Percentiles rank a stretch among this genome's conserved stretches.
Conservation (phyloP, 2,329 filamentous ascomycete species). For the Sporothrix protearum region DNA sequence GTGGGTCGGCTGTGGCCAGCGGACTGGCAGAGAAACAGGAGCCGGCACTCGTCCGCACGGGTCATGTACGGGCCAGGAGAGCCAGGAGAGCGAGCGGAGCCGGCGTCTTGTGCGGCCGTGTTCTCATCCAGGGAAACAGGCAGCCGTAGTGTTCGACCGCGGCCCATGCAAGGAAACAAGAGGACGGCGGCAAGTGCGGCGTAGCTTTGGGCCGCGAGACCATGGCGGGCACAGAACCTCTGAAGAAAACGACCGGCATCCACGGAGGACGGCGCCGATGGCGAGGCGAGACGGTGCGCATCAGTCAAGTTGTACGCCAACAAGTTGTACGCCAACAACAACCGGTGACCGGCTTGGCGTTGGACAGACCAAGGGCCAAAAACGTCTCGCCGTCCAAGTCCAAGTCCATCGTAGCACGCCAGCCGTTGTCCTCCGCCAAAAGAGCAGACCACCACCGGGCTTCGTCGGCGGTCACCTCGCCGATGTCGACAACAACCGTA, state of each 20-base stretch:
- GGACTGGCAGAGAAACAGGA: constrained; percentile 33
- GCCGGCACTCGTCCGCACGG: constrained; percentile 33
- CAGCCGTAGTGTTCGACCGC: constrained; percentile 21
- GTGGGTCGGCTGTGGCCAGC: constrained; percentile 28
- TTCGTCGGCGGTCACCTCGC: constrained; percentile 19
- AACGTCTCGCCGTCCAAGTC: constrained; percentile 22
- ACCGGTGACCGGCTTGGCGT: constrained; percentile 15
- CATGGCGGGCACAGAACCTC: constrained; percentile 29
- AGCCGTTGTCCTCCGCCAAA: constrained; percentile 24
- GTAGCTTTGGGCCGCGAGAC: constrained; percentile 29
- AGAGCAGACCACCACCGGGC: constrained; percentile 25
- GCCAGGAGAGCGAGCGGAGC: not conserved
- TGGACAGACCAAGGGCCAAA: constrained; percentile 28
- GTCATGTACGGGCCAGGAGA: constrained; percentile 27
- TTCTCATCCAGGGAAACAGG: constrained; percentile 13
- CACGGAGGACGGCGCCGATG: constrained; percentile 23
- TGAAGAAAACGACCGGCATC: constrained; percentile 29
- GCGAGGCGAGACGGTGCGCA: not conserved
- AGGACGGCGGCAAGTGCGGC: constrained; percentile 31
- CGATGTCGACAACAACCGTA: constrained; percentile 20
- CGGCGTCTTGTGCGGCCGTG: not conserved
- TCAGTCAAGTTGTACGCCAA: not conserved
- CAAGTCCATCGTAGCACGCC: constrained; percentile 24
- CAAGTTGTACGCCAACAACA: constrained; percentile 12
- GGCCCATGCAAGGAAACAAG: constrained; percentile 28